phyloP scores from a whole-genome alignment of 768 basidiomycete species.

The Tulasnella sp. region DNA sequence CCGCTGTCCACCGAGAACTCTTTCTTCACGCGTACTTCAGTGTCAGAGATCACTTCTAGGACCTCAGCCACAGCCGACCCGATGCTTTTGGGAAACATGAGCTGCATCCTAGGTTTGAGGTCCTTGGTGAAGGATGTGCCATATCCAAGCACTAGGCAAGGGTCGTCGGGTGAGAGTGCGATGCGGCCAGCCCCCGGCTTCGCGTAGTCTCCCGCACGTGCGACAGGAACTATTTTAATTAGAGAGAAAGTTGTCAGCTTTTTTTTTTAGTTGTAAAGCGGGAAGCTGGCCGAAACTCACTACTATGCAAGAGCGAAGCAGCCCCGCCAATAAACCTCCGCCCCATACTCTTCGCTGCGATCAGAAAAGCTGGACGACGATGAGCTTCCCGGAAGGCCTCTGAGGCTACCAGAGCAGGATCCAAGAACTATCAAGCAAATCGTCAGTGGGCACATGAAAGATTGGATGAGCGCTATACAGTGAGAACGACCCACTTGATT shows the following conservation, averaged over 20 bases:
- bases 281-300: conserved; percentile 39
- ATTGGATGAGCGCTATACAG: background rate
- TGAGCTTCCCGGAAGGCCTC: conserved; percentile 79
- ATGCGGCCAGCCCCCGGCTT: conserved; percentile 65
- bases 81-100: conserved; percentile 73
- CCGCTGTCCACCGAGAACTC: conserved; percentile 71
- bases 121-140: conserved; percentile 68
- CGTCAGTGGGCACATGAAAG: background rate
- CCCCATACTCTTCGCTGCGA: conserved; percentile 83
- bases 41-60: conserved; percentile 80
- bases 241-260: conserved; percentile 14
- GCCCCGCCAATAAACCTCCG: conserved; percentile 70
- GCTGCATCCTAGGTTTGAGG: conserved; percentile 68
- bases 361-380: conserved; percentile 74
- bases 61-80: conserved; percentile 75
- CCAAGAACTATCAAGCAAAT: conserved; percentile 58
- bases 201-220: conserved; percentile 80
- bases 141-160: conserved; percentile 72
- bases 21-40: conserved; percentile 69
- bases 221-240: conserved; percentile 65
- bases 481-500: conserved; percentile 54
- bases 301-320: conserved; percentile 74
- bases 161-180: conserved; percentile 60
- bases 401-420: conserved; percentile 73
- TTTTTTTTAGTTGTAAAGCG: background rate